These are phyloP conservation scores for Solanum aculeatissimum DNA, from an alignment of 305 asterid species.

Conservation along the genomic window DNA sequence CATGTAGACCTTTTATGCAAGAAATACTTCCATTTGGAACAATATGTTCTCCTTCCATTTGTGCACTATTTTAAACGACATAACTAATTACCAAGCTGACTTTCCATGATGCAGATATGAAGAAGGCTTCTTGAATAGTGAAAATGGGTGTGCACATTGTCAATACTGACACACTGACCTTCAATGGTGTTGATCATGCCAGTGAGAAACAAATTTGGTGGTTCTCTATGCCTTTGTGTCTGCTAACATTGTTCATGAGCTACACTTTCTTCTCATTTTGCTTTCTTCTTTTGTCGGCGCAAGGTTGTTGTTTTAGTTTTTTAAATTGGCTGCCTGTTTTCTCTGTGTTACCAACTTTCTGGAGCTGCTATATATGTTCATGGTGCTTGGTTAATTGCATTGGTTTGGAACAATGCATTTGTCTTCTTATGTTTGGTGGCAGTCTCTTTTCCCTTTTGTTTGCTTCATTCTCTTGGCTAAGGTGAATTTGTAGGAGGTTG, in stretches of 20 bases:
- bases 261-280: background rate
- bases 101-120: conserved; percentile 26
- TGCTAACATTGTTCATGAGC: conserved; percentile 14
- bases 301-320: background rate
- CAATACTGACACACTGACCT: background rate
- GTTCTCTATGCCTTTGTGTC: background rate
- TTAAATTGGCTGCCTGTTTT: background rate
- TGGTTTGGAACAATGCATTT: background rate
- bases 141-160: background rate
- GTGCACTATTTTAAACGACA: background rate
- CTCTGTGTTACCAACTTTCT: background rate
- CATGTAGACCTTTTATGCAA: background rate
- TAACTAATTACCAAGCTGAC: background rate
- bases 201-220: background rate
- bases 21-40: background rate
- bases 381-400: background rate
- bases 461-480: background rate
- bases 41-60: background rate
- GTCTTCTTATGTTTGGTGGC: background rate
- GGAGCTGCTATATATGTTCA: background rate
- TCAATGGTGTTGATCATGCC: background rate
- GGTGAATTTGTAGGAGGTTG: background rate
- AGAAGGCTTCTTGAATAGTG: conserved; percentile 32
- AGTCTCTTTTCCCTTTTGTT: background rate
- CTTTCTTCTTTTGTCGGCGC: background rate